Percentiles rank a stretch among this genome's conserved stretches.
Conservation (phyloP, 164 flowering plant genomes). For the Saururus chinensis region DNA sequence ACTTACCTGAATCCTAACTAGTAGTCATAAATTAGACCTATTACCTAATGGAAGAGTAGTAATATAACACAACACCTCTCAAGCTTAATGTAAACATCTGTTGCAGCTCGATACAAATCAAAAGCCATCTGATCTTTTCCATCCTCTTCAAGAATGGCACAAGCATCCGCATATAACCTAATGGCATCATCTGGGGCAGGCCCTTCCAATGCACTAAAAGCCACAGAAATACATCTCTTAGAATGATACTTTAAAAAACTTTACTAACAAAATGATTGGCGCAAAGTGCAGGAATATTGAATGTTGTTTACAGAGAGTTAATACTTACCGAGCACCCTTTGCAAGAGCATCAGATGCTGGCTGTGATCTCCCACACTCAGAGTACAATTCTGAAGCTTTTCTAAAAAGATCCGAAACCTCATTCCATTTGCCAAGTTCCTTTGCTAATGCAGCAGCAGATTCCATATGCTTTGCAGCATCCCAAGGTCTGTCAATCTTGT, state of each 20-base stretch:
- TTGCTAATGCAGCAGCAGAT: slow-evolving; percentile 73
- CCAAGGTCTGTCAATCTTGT: slow-evolving; percentile 68
- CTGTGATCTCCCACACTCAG: slow-evolving; percentile 77
- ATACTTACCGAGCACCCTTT: slow-evolving; percentile 78
- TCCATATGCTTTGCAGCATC: slow-evolving; percentile 99
- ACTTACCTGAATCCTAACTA: too few species aligned
- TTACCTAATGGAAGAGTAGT: too few species aligned
- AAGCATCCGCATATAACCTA: slow-evolving; percentile 68
- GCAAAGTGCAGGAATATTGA: too few species aligned
- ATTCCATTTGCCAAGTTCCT: slow-evolving; percentile 65
- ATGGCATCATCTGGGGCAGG: slow-evolving; percentile 69
- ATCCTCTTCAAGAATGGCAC: slow-evolving; percentile 81
- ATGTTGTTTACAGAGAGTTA: neutral
- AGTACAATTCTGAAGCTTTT: slow-evolving; percentile 73
- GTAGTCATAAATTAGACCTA: too few species aligned
- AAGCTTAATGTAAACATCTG: slow-evolving; percentile 69
- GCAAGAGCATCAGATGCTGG: slow-evolving; percentile 95
- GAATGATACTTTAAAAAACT: neutral
- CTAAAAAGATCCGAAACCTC: slow-evolving; percentile 81
- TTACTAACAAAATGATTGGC: too few species aligned
- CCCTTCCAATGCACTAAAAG: slow-evolving; percentile 68
- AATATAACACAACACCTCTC: slow-evolving; percentile 41
- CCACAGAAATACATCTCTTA: neutral
- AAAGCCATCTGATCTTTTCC: slow-evolving; percentile 96
- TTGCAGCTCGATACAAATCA: slow-evolving; percentile 84